A percentile compares a stretch with the other conserved stretches of the same genome.
Evolutionary conservation across 2,329 filamentous ascomycete species (phyloP).

Genomic region (Helotiales sp.): DNA sequence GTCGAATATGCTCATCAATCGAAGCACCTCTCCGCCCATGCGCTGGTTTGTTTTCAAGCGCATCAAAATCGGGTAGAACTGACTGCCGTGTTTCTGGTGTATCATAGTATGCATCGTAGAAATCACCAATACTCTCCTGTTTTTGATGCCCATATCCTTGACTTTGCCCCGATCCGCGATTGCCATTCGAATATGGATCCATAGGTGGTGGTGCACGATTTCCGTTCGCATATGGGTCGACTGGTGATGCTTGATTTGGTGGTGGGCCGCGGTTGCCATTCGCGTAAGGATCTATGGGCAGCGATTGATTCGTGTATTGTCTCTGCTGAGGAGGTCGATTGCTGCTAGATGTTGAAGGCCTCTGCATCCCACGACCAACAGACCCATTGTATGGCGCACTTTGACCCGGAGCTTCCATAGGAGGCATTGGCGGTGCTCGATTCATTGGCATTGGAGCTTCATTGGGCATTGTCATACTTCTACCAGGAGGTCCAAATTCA

Average conservation of each 20-base stretch:
- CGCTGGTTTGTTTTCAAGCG: slow-evolving; percentile 11
- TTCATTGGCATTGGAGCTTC: slow-evolving; percentile 45
- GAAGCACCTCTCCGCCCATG: slow-evolving; percentile 25
- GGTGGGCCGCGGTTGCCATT: slow-evolving; percentile 7
- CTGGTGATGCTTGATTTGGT: not conserved
- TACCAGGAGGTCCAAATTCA: slow-evolving; percentile 51
- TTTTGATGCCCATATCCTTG: slow-evolving; percentile 37
- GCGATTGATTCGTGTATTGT: slow-evolving; percentile 47
- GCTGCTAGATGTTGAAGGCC: slow-evolving; percentile 56
- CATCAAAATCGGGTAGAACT: slow-evolving; percentile 36
- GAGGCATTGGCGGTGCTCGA: slow-evolving; percentile 23
- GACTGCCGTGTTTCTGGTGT: slow-evolving; percentile 15
- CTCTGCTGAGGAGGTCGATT: slow-evolving; percentile 54
- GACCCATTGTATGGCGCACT: slow-evolving; percentile 49
- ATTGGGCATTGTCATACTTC: slow-evolving; percentile 63
- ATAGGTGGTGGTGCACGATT: slow-evolving; percentile 19
- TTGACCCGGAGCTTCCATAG: slow-evolving; percentile 26
- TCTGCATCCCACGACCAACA: slow-evolving; percentile 46
- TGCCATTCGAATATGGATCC: slow-evolving; percentile 12
- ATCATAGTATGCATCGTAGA: slow-evolving; percentile 58
- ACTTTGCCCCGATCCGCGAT: slow-evolving; percentile 3
- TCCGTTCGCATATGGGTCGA: slow-evolving; percentile 12
- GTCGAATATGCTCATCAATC: slow-evolving; percentile 34
- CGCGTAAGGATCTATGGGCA: slow-evolving; percentile 12
- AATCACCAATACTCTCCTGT: slow-evolving; percentile 46